Percentiles rank a stretch among this genome's conserved stretches.
Evolutionary conservation across 257 asterid species (phyloP).

Genomic region (Nicotiana obtusifolia): DNA sequence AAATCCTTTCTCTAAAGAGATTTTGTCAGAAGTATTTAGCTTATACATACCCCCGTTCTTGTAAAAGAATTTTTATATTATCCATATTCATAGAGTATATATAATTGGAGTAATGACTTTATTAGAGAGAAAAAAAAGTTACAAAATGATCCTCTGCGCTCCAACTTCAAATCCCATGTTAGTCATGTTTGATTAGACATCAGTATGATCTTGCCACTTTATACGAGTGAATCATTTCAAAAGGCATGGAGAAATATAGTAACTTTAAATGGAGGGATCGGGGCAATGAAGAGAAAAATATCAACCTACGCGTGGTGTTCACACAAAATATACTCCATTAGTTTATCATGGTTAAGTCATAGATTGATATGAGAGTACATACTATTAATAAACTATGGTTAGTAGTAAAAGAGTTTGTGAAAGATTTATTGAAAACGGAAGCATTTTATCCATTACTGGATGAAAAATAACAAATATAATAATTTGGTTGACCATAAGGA

Average conservation of each 20-base stretch:
- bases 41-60: too few species aligned
- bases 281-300: neutral
- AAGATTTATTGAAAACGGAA: neutral
- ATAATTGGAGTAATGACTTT: neutral
- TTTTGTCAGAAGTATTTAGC: too few species aligned
- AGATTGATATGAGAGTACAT: neutral
- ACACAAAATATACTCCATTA: neutral
- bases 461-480: too few species aligned
- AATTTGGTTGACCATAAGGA: too few species aligned
- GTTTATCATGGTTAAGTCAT: neutral
- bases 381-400: neutral
- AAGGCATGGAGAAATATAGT: neutral
- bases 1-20: too few species aligned
- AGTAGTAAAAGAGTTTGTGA: neutral
- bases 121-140: too few species aligned
- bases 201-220: neutral
- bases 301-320: neutral
- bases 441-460: too few species aligned
- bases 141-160: neutral
- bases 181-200: neutral
- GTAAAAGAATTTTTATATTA: too few species aligned
- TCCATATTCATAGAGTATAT: too few species aligned
- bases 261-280: neutral
- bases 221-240: neutral
- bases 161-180: neutral